Evolutionary conservation across 805 yeast genomes (phyloP).

Genomic region (Suhomyces sp.): DNA sequence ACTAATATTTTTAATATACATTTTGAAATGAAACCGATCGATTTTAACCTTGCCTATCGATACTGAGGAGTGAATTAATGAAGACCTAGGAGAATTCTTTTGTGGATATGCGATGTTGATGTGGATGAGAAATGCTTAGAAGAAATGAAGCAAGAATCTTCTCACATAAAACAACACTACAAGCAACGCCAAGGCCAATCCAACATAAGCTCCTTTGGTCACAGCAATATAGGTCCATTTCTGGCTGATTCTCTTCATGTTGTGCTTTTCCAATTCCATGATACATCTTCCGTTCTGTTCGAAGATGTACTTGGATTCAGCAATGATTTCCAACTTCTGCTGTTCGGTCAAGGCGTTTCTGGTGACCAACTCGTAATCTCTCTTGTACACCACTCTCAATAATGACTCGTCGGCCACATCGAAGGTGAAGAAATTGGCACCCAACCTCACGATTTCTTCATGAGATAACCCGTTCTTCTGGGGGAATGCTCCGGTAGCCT

Average conservation of each 20-base stretch:
- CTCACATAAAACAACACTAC: slow-evolving; percentile 33
- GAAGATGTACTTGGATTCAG: slow-evolving; percentile 66
- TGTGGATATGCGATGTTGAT: too few species aligned
- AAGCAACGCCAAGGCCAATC: slow-evolving; percentile 31
- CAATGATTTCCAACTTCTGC: slow-evolving; percentile 68
- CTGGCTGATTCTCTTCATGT: slow-evolving; percentile 54
- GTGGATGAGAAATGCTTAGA: too few species aligned
- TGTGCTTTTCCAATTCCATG: slow-evolving; percentile 65
- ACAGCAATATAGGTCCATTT: slow-evolving; percentile 54
- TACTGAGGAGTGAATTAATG: too few species aligned
- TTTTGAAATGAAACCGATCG: neutral
- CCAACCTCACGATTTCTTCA: slow-evolving; percentile 58
- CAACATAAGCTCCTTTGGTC: slow-evolving; percentile 52
- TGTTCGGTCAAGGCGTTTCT: slow-evolving; percentile 66
- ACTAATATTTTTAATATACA: slow-evolving; percentile 1
- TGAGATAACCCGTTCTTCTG: slow-evolving; percentile 65
- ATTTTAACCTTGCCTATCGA: too few species aligned
- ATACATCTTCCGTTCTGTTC: slow-evolving; percentile 60
- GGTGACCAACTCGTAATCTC: slow-evolving; percentile 75
- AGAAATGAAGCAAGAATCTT: slow-evolving; percentile 22
- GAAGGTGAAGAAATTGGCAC: slow-evolving; percentile 71
- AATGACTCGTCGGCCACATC: slow-evolving; percentile 66
- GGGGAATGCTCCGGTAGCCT: slow-evolving; percentile 73
- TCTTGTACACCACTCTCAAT: slow-evolving; percentile 65
- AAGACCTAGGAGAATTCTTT: too few species aligned